Percentiles rank a stretch among this genome's conserved stretches.
These are phyloP conservation scores for Plasmodium blacklocki DNA, from an alignment of 169 alveolate species.

Conservation along the genomic window DNA sequence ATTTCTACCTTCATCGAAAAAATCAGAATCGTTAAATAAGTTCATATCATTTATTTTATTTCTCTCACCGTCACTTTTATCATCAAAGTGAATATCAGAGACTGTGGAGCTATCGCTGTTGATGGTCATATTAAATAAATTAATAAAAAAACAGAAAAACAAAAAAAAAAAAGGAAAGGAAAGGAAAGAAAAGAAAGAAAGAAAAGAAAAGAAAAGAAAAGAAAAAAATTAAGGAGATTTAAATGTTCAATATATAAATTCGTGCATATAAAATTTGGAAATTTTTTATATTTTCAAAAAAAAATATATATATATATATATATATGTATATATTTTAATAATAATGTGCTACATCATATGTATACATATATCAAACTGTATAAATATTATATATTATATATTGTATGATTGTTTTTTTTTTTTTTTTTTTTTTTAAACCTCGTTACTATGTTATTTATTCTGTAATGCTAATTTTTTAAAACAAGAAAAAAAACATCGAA, in stretches of 20 bases:
- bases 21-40: slow-evolving; percentile 20
- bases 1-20: slow-evolving; percentile 27
- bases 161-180: neutral
- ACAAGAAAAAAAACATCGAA: no score
- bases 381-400: no score
- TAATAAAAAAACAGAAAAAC: neutral
- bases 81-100: slow-evolving; percentile 13
- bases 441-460: no score
- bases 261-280: no score
- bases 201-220: neutral
- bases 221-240: neutral
- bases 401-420: no score
- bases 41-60: slow-evolving; percentile 20
- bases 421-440: no score
- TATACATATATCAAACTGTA: no score
- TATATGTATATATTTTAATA: no score
- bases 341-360: no score
- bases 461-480: no score
- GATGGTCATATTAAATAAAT: neutral
- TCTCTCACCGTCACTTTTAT: neutral
- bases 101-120: slow-evolving; percentile 20
- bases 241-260: neutral
- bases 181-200: neutral
- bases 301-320: no score
- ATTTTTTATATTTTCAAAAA: no score